Conservation (phyloP, 1,284 basidiomycete species). For the Wolfiporia cocos region DNA sequence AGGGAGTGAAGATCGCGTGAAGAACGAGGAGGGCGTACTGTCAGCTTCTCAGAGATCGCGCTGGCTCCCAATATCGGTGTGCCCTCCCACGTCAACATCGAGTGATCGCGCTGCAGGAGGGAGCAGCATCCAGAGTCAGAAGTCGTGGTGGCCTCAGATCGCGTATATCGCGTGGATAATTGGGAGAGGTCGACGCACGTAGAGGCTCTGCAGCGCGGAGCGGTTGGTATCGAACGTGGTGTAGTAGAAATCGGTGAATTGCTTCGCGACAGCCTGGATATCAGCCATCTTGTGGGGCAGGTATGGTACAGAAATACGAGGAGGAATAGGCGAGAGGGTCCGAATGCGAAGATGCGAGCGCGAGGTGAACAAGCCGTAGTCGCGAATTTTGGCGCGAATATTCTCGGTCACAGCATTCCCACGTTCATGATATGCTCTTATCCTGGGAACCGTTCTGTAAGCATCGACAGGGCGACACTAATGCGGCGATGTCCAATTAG, state of each 20-base stretch:
- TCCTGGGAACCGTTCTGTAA: too few relatives aligned
- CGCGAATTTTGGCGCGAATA: neutral
- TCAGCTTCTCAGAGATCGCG: conserved; percentile 77
- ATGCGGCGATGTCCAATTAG: too few relatives aligned
- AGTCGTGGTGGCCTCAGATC: conserved; percentile 13
- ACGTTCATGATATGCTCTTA: neutral
- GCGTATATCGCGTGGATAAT: conserved; percentile 12
- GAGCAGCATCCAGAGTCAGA: conserved; percentile 4
- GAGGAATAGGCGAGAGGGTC: neutral
- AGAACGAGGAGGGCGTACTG: conserved; percentile 49
- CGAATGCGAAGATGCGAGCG: neutral
- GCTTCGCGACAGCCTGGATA: conserved; percentile 54
- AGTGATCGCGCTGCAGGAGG: conserved; percentile 59
- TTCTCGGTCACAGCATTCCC: neutral
- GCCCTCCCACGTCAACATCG: conserved; percentile 91
- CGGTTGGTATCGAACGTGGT: conserved; percentile 63
- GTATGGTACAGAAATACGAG: conserved; percentile 7
- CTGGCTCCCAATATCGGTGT: conserved; percentile 51
- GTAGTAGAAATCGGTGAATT: conserved; percentile 79
- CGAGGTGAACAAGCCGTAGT: conserved; percentile 4
- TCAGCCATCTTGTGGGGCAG: conserved; percentile 53
- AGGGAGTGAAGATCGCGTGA: neutral
- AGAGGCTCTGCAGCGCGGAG: conserved; percentile 49
- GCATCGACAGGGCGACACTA: too few relatives aligned
- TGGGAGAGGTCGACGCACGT: conserved; percentile 47